Evolutionary conservation across 371 early-diverging fungal species (phyloP).

Genomic region (Blyttiomyces sp.): DNA sequence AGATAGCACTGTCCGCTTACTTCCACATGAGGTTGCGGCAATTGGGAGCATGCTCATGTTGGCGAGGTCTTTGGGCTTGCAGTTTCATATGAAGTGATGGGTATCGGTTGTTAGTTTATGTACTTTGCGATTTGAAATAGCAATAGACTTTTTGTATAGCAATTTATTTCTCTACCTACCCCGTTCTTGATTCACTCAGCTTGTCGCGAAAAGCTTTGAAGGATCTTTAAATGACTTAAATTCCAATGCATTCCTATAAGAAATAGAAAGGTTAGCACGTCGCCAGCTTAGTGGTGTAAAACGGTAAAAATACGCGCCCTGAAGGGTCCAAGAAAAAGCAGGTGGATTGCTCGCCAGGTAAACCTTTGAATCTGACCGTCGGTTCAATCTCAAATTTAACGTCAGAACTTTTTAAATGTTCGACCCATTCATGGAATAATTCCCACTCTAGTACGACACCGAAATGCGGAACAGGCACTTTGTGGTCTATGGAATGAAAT

Average conservation of each 20-base stretch:
- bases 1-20: too few species aligned
- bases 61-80: too few species aligned
- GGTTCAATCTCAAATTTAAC: constrained; percentile 40
- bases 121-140: too few species aligned
- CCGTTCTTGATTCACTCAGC: too few species aligned
- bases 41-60: too few species aligned
- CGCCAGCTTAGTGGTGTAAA: background rate
- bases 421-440: constrained; percentile 24
- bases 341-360: constrained; percentile 9
- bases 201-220: constrained; percentile 30
- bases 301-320: constrained; percentile 8
- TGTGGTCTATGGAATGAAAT: constrained; percentile 16
- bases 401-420: background rate
- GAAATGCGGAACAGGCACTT: constrained; percentile 38
- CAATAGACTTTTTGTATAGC: too few species aligned
- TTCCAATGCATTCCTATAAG: constrained; percentile 30
- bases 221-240: constrained; percentile 35
- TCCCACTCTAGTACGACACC: constrained; percentile 36
- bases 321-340: constrained; percentile 32
- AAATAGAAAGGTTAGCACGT: background rate
- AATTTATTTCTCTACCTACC: too few species aligned
- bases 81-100: too few species aligned
- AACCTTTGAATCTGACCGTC: constrained; percentile 9
- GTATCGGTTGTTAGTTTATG: too few species aligned
- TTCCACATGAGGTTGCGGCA: too few species aligned